Conservation (phyloP, 2,329 filamentous ascomycete species). For the Drechslerella dactyloides region DNA sequence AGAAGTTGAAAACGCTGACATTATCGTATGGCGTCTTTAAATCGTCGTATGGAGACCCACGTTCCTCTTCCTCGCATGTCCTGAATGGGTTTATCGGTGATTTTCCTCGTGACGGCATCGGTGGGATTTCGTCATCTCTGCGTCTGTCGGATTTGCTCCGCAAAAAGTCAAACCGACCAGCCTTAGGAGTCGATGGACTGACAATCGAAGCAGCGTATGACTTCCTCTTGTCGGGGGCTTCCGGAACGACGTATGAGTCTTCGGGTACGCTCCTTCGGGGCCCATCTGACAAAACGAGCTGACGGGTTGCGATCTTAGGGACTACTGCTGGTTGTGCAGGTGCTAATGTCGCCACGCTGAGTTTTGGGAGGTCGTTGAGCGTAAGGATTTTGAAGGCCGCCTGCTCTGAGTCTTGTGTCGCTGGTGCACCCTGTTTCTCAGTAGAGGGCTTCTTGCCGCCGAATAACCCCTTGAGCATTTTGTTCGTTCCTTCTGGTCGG, state of each 20-base stretch:
- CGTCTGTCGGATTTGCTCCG: constrained; percentile 18
- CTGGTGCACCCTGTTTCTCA: constrained; percentile 33
- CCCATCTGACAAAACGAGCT: constrained; percentile 37
- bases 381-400: constrained; percentile 29
- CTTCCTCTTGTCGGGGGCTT: constrained; percentile 23
- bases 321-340: constrained; percentile 12
- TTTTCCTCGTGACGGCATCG: constrained; percentile 7
- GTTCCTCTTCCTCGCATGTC: constrained; percentile 19
- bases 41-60: constrained; percentile 19
- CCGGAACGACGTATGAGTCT: constrained; percentile 31
- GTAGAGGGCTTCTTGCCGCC: constrained; percentile 17
- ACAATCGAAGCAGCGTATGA: constrained; percentile 46
- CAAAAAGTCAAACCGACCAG: constrained; percentile 18
- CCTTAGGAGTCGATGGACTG: constrained; percentile 37
- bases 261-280: constrained; percentile 39
- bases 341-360: constrained; percentile 7
- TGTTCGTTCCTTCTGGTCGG: constrained; percentile 10
- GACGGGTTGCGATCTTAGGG: constrained; percentile 23
- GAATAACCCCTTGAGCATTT: constrained; percentile 40
- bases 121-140: constrained; percentile 29
- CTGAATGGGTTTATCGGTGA: constrained; percentile 24
- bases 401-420: constrained; percentile 30
- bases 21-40: constrained; percentile 31
- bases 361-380: constrained; percentile 35
- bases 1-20: constrained; percentile 44